Evolutionary conservation across 2,329 filamentous ascomycete genomes (phyloP).

Genomic region (Ophiostoma himal-ulmi): DNA sequence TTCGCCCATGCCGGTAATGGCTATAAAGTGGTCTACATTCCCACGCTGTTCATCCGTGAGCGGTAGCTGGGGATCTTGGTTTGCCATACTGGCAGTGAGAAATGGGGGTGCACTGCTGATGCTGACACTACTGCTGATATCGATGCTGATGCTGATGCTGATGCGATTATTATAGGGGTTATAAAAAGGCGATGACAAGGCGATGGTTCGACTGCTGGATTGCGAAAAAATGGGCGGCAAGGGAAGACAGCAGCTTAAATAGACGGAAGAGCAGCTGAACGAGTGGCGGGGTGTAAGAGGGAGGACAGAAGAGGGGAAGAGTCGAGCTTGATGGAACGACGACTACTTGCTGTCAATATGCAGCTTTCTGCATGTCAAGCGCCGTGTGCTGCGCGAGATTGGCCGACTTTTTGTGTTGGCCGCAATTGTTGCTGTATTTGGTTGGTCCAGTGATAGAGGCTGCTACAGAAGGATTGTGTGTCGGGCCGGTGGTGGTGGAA

Average conservation of each 20-base stretch:
- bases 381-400: not conserved
- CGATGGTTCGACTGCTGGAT: not conserved
- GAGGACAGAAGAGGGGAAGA: not conserved
- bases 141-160: not conserved
- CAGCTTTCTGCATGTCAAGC: not conserved
- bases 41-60: conserved; percentile 74
- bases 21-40: conserved; percentile 79
- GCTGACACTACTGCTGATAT: not conserved
- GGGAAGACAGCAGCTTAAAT: not conserved
- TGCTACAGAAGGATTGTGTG: not conserved
- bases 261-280: not conserved
- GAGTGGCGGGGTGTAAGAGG: not conserved
- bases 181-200: no score
- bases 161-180: not conserved
- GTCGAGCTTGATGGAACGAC: not conserved
- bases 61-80: conserved; percentile 20
- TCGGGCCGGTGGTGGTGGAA: not conserved
- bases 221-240: not conserved
- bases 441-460: not conserved
- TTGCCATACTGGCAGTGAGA: conserved; percentile 17
- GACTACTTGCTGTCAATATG: conserved; percentile 2
- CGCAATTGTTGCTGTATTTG: not conserved
- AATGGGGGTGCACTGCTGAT: not conserved
- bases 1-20: conserved; percentile 77
- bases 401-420: not conserved